phyloP scores from a whole-genome alignment of 2,329 filamentous ascomycete species.

The Sclerotinia spermophila region DNA sequence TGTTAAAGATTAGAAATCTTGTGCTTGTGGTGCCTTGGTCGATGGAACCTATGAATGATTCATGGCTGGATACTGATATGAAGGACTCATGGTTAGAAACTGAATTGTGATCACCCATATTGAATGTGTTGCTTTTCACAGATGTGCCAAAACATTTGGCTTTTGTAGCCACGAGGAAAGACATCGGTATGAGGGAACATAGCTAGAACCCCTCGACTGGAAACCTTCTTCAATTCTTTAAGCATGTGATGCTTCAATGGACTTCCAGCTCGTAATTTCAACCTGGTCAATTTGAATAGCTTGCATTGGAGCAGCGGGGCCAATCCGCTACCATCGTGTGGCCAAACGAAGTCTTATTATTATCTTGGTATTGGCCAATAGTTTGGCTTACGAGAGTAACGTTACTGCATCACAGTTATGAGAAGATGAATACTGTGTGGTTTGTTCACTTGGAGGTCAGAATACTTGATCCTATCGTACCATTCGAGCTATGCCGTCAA shows the following conservation, averaged over 20 bases:
- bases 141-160: background rate
- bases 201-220: background rate
- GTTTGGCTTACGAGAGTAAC: background rate
- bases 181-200: background rate
- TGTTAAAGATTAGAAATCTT: constrained; percentile 74
- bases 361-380: background rate
- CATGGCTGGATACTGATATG: constrained; percentile 40
- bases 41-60: constrained; percentile 66
- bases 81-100: constrained; percentile 41
- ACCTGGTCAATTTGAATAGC: background rate
- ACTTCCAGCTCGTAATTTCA: background rate
- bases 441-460: background rate
- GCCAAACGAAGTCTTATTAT: background rate
- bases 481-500: background rate
- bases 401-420: background rate
- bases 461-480: background rate
- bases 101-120: constrained; percentile 17
- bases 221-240: background rate
- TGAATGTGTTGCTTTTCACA: background rate
- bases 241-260: background rate
- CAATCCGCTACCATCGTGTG: background rate
- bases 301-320: background rate
- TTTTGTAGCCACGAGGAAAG: constrained; percentile 9
- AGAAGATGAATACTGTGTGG: background rate
- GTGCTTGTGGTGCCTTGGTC: constrained; percentile 78